Conservation (phyloP, 805 yeast species). For the Wickerhamiella azymoides region DNA sequence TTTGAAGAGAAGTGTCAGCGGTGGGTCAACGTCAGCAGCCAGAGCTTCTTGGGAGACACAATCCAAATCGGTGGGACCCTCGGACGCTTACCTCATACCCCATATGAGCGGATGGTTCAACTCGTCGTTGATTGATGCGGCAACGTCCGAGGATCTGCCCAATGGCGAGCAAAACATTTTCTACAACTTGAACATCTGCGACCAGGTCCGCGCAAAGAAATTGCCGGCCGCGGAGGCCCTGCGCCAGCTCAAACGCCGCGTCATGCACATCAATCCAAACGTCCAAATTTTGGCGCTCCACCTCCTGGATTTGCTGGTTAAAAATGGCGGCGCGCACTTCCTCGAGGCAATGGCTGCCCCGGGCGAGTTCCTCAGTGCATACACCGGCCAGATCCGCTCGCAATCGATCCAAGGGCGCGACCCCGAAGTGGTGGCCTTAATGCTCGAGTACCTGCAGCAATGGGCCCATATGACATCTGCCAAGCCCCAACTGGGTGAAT, state of each 20-base stretch:
- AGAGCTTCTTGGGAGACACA: too few species aligned
- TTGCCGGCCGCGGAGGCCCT: slow-evolving; percentile 70
- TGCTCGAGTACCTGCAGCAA: slow-evolving; percentile 53
- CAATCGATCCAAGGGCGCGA: slow-evolving; percentile 29
- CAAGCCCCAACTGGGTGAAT: slow-evolving; percentile 51
- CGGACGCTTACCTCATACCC: slow-evolving; percentile 4
- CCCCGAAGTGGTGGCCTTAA: slow-evolving; percentile 42
- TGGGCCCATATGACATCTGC: slow-evolving; percentile 66
- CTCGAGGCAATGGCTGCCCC: slow-evolving; percentile 63
- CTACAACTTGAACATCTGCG: slow-evolving; percentile 73
- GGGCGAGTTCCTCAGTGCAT: slow-evolving; percentile 75
- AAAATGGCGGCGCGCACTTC: slow-evolving; percentile 85
- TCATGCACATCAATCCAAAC: slow-evolving; percentile 65
- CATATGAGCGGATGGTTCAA: slow-evolving; percentile 29
- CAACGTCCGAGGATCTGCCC: slow-evolving; percentile 84
- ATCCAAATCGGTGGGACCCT: background rate
- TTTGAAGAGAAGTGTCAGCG: too few species aligned
- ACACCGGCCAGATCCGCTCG: slow-evolving; percentile 47
- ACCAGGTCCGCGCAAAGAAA: slow-evolving; percentile 67
- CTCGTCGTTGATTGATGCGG: slow-evolving; percentile 42
- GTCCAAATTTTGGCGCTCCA: slow-evolving; percentile 61
- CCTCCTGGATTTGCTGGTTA: slow-evolving; percentile 72
- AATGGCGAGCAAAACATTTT: slow-evolving; percentile 70
- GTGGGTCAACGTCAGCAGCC: too few species aligned
- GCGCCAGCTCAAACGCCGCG: slow-evolving; percentile 66